Conservation (phyloP, 306 rosid species). For the Sechiopsis laciniata region DNA sequence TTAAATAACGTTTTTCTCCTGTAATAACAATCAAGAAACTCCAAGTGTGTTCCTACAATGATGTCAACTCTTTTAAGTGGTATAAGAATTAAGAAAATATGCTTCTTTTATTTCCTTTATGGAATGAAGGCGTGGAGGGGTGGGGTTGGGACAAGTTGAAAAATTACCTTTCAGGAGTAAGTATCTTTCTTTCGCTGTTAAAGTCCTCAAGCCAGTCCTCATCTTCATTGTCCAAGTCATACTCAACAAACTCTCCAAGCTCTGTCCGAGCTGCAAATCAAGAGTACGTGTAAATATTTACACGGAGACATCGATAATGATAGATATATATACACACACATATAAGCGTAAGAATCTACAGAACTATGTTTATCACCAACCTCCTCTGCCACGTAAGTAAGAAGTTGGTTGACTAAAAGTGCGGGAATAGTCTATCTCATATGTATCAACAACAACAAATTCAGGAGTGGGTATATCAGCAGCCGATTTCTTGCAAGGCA, state of each 20-base stretch:
- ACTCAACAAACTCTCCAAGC: constrained; percentile 95
- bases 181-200: constrained; percentile 54
- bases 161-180: constrained; percentile 55
- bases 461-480: constrained; percentile 88
- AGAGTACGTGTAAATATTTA: neutral
- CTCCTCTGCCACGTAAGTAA: constrained; percentile 90
- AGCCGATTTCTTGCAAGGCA: constrained; percentile 52
- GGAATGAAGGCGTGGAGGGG: neutral
- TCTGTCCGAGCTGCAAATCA: constrained; percentile 69
- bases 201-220: constrained; percentile 85
- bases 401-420: constrained; percentile 78
- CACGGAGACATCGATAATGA: neutral
- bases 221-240: constrained; percentile 88
- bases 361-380: constrained; percentile 31
- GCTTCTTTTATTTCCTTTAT: neutral
- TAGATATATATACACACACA: neutral
- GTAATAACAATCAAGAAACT: neutral
- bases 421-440: constrained; percentile 84
- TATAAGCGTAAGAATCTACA: neutral
- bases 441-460: constrained; percentile 80
- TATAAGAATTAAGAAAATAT: neutral
- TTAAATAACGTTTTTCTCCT: neutral
- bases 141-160: neutral
- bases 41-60: neutral
- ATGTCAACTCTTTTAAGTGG: neutral